A percentile compares a stretch with the other conserved stretches of the same genome.
These are phyloP conservation scores for Metschnikowia colocasiae DNA, from an alignment of 805 yeast genomes.

Conservation along the genomic window DNA sequence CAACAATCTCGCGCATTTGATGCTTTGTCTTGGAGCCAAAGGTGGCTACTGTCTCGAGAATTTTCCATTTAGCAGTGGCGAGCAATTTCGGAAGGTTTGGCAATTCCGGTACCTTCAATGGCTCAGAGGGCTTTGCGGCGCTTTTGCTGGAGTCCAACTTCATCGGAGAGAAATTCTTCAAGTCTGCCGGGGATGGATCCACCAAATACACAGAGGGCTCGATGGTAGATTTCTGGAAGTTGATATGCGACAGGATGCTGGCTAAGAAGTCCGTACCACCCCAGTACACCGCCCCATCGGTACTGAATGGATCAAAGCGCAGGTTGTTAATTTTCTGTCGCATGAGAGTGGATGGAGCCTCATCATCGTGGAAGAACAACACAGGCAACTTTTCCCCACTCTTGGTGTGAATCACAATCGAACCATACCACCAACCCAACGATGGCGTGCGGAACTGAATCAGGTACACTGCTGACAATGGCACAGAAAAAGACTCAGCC, in stretches of 20 bases:
- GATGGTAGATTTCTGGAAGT: conserved; percentile 62
- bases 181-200: conserved; percentile 71
- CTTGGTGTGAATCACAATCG: conserved; percentile 68
- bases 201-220: conserved; percentile 72
- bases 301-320: conserved; percentile 71
- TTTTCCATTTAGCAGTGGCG: conserved; percentile 77
- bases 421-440: conserved; percentile 89
- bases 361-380: conserved; percentile 89
- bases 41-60: conserved; percentile 79
- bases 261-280: conserved; percentile 81
- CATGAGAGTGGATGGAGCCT: conserved; percentile 66
- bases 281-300: conserved; percentile 63
- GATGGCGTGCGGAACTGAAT: conserved; percentile 83
- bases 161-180: conserved; percentile 50
- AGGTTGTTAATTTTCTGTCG: conserved; percentile 58
- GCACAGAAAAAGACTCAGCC: conserved; percentile 46
- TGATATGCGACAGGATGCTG: conserved; percentile 51
- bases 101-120: conserved; percentile 18
- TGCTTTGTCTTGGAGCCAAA: conserved; percentile 51
- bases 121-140: conserved; percentile 9
- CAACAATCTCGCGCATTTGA: conserved; percentile 61
- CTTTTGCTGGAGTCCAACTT: conserved; percentile 6
- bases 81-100: conserved; percentile 44
- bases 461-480: conserved; percentile 62
- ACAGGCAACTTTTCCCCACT: conserved; percentile 72